A percentile compares a stretch with the other conserved stretches of the same genome.
These are phyloP conservation scores for Saccharomycopsis babjevae DNA, from an alignment of 805 yeast species.

Conservation along the genomic window DNA sequence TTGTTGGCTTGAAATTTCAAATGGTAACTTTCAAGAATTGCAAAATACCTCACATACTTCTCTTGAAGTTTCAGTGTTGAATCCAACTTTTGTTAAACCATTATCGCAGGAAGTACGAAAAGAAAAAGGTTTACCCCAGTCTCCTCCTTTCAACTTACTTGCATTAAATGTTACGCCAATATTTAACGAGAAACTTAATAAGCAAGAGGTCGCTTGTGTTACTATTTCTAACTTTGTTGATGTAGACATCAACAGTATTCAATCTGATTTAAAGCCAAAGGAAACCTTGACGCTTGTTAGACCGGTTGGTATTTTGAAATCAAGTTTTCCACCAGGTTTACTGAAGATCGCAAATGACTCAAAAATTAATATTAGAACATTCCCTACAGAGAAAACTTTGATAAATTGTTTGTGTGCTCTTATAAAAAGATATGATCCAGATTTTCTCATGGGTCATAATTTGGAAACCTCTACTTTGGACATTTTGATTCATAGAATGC, in stretches of 20 bases:
- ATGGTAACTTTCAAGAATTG: constrained; percentile 48
- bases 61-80: constrained; percentile 53
- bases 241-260: constrained; percentile 67
- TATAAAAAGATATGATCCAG: constrained; percentile 73
- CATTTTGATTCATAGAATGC: constrained; percentile 71
- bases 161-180: constrained; percentile 73
- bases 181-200: constrained; percentile 61
- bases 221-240: constrained; percentile 63
- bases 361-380: constrained; percentile 41
- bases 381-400: constrained; percentile 65
- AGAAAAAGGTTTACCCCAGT: constrained; percentile 27
- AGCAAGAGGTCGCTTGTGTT: constrained; percentile 81
- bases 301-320: constrained; percentile 50
- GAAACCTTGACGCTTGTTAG: constrained; percentile 65
- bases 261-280: constrained; percentile 48
- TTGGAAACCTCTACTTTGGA: constrained; percentile 72
- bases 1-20: constrained; percentile 77
- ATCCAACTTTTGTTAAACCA: constrained; percentile 40
- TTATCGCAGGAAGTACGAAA: constrained; percentile 23
- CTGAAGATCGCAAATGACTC: constrained; percentile 47
- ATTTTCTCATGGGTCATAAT: constrained; percentile 80
- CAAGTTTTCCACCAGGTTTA: constrained; percentile 68
- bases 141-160: constrained; percentile 63
- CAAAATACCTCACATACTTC: constrained; percentile 70
- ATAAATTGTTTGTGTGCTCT: constrained; percentile 65